A percentile compares a stretch with the other conserved stretches of the same genome.
phyloP scores from a whole-genome alignment of 768 basidiomycete genomes.

The Pleurotus salmoneostramineus region DNA sequence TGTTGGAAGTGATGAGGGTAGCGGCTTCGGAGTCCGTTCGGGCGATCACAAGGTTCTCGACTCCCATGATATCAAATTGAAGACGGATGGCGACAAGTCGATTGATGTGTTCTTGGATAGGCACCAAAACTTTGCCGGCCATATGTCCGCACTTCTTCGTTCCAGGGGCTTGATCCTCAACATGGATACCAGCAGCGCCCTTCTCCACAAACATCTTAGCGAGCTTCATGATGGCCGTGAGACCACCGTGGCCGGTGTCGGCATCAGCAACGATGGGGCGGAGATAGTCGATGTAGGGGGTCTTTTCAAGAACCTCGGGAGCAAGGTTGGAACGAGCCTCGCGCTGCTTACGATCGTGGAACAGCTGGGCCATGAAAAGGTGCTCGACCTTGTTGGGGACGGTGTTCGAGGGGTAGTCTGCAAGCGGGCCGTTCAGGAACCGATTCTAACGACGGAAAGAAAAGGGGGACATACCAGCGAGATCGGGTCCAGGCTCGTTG shows the following conservation, averaged over 20 bases:
- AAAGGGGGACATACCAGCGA: constrained; percentile 63
- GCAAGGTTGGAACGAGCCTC: constrained; percentile 71
- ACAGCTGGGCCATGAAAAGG: constrained; percentile 95
- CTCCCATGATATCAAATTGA: constrained; percentile 98
- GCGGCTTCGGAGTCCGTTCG: constrained; percentile 98
- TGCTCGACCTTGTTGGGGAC: constrained; percentile 99
- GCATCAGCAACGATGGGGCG: constrained; percentile 96
- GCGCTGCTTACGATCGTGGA: constrained; percentile 97
- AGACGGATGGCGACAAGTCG: constrained; percentile 95
- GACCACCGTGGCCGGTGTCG: constrained; percentile 95
- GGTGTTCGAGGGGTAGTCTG: constrained; percentile 97
- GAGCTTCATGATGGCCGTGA: constrained; percentile 98
- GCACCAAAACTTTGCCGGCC: constrained; percentile 96
- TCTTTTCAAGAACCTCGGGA: constrained; percentile 65
- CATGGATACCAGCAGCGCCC: constrained; percentile 95
- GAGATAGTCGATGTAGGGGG: constrained; percentile 81
- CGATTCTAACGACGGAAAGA: too few relatives aligned
- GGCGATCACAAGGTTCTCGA: constrained; percentile 89
- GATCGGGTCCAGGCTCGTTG: constrained; percentile 97
- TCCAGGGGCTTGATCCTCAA: constrained; percentile 97
- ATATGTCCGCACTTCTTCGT: constrained; percentile 97
- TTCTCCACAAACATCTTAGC: constrained; percentile 99
- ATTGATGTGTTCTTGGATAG: constrained; percentile 97
- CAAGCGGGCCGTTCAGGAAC: not conserved
- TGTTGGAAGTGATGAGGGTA: constrained; percentile 93